A percentile compares a stretch with the other conserved stretches of the same genome.
Conservation (phyloP, 192 early-diverging fungal genomes). For the Phlyctochytrium planicorne region DNA sequence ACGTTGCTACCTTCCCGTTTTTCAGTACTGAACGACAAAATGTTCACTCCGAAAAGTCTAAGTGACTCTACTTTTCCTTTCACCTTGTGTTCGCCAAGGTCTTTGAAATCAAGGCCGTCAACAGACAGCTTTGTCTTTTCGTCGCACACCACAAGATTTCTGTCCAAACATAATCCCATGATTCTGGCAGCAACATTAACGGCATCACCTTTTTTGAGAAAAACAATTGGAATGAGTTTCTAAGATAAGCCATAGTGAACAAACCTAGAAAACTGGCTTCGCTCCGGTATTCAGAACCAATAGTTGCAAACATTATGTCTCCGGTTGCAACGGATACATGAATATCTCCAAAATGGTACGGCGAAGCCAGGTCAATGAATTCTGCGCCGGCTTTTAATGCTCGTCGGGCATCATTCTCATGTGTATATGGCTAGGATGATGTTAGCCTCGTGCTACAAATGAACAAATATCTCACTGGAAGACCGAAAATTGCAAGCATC, state of each 20-base stretch:
- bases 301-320: neutral
- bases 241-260: too few relatives aligned
- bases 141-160: neutral
- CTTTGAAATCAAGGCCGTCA: neutral
- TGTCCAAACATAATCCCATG: neutral
- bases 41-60: neutral
- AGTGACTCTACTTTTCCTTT: neutral
- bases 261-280: constrained; percentile 6
- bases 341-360: neutral
- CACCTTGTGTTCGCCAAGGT: neutral
- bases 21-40: neutral
- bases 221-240: too few relatives aligned
- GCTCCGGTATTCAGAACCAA: neutral
- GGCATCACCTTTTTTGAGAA: too few relatives aligned
- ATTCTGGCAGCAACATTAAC: constrained; percentile 4
- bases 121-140: neutral
- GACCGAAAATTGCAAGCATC: neutral
- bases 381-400: neutral
- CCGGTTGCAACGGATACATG: neutral
- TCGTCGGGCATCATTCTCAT: neutral
- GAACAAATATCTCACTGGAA: neutral
- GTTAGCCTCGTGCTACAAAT: neutral
- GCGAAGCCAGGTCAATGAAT: neutral
- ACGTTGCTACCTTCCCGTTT: neutral
- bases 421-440: neutral